Evolutionary conservation across 1,284 basidiomycete species (phyloP), one percentile per base, ranked within the genome.

Genomic region (Volvariella surrecta): DNA sequence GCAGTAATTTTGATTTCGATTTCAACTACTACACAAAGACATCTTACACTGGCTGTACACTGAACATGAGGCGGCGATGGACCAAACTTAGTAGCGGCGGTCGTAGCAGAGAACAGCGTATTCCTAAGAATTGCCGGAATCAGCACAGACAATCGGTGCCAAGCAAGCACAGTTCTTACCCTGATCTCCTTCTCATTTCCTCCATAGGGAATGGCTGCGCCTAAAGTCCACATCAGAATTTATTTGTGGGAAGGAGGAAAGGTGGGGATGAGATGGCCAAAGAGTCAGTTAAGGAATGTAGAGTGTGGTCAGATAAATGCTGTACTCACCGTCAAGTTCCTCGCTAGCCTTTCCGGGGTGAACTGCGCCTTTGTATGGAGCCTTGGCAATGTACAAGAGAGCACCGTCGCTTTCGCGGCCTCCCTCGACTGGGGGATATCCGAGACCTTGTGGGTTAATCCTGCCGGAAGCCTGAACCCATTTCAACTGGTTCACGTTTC

Each of bases 321-420:
- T 40, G 34, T 13, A 58, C 67, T 43, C 47, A 67, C 76, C 75
- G 43, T 76, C 68, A 41, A 79, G 68, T 43, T 70, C 62, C 51
- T 69, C 64, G 52, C 74, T 73, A 22, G 68, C 69, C 60, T 86
- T 87, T 8, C 83, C 83, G 6, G 83, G 79, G 52, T 78, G 70
- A 30, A 71, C 61, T 3, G 67, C 68, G 18, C 60, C 66, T 16
- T 75, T 63, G 59, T 79, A 57, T 18, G 65, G 63, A 1, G 74
- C 82, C 51, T 76, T 71, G 3, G 72, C 76, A 47, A 87, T 66
- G 57, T 70, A 85, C 11, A 85, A 63, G 3, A 67, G 68, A 2
- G 68, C 66, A n/a, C 79, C 80, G 45, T 81, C 67, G 19, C 66
- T 64, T 54, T 86, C 83, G 32, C 61, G 65, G 1, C 84, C 84